These are phyloP conservation scores for Trichoderma semiorbis DNA, from an alignment of 2,329 filamentous ascomycete species.

Conservation along the genomic window DNA sequence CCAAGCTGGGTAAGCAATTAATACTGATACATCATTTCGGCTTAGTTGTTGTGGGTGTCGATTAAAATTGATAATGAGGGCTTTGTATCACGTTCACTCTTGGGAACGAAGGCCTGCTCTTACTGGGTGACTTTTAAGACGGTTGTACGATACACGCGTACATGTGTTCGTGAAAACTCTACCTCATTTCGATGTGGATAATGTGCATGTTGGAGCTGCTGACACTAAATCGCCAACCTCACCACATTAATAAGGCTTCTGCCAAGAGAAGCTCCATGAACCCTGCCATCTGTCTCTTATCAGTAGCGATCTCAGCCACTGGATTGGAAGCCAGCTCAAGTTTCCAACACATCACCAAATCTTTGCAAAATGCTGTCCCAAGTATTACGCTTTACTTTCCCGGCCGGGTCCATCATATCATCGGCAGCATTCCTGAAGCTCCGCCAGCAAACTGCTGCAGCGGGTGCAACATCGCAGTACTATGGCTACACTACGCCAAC, in stretches of 20 bases:
- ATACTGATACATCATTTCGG: neutral
- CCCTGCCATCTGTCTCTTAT: neutral
- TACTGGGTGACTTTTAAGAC: neutral
- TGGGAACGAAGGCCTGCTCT: neutral
- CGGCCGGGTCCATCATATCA: conserved; percentile 16
- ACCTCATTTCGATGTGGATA: neutral
- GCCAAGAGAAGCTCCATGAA: neutral
- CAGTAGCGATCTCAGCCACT: neutral
- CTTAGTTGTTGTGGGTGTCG: neutral
- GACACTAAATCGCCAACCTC: neutral
- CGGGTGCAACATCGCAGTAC: conserved; percentile 21
- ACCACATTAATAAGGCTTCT: neutral
- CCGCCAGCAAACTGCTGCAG: conserved; percentile 14
- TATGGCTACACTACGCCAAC: conserved; percentile 21
- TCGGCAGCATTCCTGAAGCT: conserved; percentile 18
- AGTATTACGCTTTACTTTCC: conserved; percentile 22
- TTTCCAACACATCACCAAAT: neutral
- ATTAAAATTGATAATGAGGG: neutral
- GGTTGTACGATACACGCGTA: no score
- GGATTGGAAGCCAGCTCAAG: neutral
- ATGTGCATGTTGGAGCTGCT: neutral
- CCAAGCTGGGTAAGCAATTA: neutral
- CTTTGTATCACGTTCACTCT: neutral
- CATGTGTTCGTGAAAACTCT: neutral
- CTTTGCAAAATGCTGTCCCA: conserved; percentile 19